Conservation (phyloP, 345 rosid genomes). For the Rhizophora apiculata region DNA sequence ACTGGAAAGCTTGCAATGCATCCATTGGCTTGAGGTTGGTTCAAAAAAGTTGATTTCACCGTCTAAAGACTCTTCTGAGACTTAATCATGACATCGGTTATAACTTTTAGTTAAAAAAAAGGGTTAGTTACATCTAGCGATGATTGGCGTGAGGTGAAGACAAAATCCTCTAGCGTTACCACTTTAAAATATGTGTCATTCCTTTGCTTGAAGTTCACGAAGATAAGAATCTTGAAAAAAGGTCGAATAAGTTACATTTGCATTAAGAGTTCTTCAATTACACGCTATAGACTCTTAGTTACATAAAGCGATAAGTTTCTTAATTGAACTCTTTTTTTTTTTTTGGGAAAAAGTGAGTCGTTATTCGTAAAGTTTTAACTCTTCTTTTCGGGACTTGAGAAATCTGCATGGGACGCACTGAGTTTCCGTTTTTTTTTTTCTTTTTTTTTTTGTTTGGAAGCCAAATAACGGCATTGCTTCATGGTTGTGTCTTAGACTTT, state of each 20-base stretch:
- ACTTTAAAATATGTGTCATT: neutral
- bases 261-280: too few species aligned
- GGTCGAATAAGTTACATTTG: too few species aligned
- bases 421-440: conserved; percentile 26
- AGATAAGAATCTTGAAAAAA: conserved; percentile 8
- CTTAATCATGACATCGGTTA: neutral
- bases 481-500: conserved; percentile 12
- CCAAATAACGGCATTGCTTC: conserved; percentile 36
- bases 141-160: conserved; percentile 15
- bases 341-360: too few species aligned
- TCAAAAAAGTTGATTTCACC: too few species aligned
- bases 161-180: conserved; percentile 14
- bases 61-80: too few species aligned
- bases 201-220: neutral
- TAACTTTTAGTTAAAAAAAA: neutral
- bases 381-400: too few species aligned
- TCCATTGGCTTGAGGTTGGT: too few species aligned
- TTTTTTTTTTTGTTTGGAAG: conserved; percentile 32
- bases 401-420: neutral
- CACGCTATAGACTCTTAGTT: too few species aligned
- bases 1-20: too few species aligned
- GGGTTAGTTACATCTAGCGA: conserved; percentile 19
- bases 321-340: too few species aligned
- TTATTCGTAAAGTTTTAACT: too few species aligned
- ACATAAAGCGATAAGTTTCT: too few species aligned